Conservation (phyloP, 2,329 filamentous ascomycete genomes). For the Colletotrichum spinosum region DNA sequence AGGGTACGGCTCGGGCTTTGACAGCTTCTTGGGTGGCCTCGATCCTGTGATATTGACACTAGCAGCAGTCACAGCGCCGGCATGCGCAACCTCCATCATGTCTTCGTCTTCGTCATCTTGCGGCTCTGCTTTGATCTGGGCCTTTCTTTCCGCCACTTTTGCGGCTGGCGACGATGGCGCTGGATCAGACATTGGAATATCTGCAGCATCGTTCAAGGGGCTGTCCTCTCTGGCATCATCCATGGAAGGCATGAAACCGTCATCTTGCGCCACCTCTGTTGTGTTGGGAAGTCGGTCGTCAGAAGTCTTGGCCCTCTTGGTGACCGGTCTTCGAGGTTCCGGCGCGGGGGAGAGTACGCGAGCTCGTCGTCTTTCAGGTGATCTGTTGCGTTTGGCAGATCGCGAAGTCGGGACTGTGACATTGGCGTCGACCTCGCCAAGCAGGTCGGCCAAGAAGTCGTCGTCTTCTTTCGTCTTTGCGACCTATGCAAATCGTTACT, state of each 20-base stretch:
- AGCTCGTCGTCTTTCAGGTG: constrained; percentile 80
- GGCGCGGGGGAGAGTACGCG: constrained; percentile 83
- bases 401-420: constrained; percentile 65
- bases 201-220: constrained; percentile 47
- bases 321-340: constrained; percentile 59
- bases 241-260: constrained; percentile 64
- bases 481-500: constrained; percentile 59
- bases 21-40: constrained; percentile 79
- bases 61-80: constrained; percentile 73
- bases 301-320: constrained; percentile 69
- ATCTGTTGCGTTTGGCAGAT: constrained; percentile 73
- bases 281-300: constrained; percentile 62
- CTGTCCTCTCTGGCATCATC: constrained; percentile 67
- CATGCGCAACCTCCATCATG: constrained; percentile 87
- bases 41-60: constrained; percentile 89
- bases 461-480: constrained; percentile 88
- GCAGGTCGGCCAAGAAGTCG: constrained; percentile 84
- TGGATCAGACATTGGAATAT: constrained; percentile 86
- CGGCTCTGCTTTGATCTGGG: constrained; percentile 59
- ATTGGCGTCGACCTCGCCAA: constrained; percentile 90
- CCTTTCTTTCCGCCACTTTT: constrained; percentile 81
- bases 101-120: constrained; percentile 80
- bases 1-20: constrained; percentile 75
- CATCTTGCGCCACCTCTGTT: constrained; percentile 63
- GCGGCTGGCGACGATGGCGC: constrained; percentile 88